These are phyloP conservation scores for Apiospora marii DNA, from an alignment of 2,329 filamentous ascomycete genomes.

Conservation along the genomic window DNA sequence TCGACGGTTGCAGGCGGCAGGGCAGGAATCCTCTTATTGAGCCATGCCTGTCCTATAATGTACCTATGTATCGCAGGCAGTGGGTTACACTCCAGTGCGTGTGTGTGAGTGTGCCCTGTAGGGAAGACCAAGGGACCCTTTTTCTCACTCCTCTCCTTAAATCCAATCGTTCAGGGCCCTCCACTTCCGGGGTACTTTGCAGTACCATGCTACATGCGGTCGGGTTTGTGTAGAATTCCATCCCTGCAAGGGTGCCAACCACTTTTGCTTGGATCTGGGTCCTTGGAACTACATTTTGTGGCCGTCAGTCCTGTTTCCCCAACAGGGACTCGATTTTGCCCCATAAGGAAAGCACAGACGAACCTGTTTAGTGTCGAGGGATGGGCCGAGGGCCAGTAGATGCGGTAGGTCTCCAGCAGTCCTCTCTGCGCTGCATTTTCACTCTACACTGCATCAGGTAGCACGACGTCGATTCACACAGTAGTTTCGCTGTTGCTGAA, in stretches of 20 bases:
- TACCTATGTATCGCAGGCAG: neutral
- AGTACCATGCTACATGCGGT: slow-evolving; percentile 1
- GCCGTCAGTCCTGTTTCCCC: no score
- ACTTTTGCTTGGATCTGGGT: no score
- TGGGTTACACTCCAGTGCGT: neutral
- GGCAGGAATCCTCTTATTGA: neutral
- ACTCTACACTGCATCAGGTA: no score
- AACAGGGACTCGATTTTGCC: no score
- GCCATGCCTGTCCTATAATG: neutral
- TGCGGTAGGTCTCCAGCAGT: no score
- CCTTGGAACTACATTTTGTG: no score
- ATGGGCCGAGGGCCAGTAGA: no score
- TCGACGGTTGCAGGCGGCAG: slow-evolving; percentile 6
- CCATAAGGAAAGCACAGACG: no score
- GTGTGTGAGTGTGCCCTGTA: slow-evolving; percentile 2
- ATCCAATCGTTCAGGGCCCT: neutral
- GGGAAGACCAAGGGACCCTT: slow-evolving; percentile 18
- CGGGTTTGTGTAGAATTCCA: slow-evolving; percentile 18
- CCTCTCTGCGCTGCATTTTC: no score
- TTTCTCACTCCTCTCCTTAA: neutral
- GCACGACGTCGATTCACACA: no score
- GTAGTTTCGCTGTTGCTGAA: no score
- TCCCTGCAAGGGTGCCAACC: neutral
- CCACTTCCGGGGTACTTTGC: slow-evolving; percentile 11
- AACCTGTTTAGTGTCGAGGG: no score